These are phyloP conservation scores for Gentiana macrophylla DNA, from an alignment of 257 asterid species.

Conservation along the genomic window DNA sequence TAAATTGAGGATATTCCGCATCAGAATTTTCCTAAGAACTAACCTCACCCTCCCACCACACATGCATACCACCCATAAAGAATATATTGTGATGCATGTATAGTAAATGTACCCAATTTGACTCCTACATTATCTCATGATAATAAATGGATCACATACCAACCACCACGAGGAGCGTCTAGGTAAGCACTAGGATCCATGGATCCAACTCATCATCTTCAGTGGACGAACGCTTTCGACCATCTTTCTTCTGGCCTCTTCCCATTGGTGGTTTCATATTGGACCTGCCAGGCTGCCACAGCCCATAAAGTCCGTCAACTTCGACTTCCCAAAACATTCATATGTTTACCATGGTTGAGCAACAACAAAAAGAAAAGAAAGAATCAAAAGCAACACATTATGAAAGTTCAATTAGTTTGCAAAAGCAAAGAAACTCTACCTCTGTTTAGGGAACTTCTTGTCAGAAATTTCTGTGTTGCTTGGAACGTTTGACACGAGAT, in stretches of 20 bases:
- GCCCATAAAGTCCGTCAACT: constrained; percentile 5
- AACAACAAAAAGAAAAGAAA: constrained; percentile 3
- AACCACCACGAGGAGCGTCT: constrained; percentile 99
- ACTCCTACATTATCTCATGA: neutral
- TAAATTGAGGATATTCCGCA: neutral
- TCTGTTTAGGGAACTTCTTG: constrained; percentile 32
- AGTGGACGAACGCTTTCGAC: constrained; percentile 53
- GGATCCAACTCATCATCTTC: constrained; percentile 93
- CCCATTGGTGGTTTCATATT: constrained; percentile 71
- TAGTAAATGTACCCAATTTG: neutral
- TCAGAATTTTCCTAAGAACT: neutral
- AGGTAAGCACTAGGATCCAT: constrained; percentile 99
- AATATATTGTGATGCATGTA: neutral
- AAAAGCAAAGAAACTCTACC: constrained; percentile 29
- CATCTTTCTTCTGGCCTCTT: constrained; percentile 55
- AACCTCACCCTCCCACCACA: neutral
- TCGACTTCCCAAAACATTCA: constrained; percentile 2
- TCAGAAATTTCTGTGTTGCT: constrained; percentile 31
- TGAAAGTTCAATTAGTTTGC: neutral
- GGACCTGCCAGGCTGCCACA: constrained; percentile 34
- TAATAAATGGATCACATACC: constrained; percentile 45
- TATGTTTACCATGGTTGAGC: neutral
- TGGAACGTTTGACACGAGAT: constrained; percentile 27
- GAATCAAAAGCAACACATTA: neutral
- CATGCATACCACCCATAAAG: neutral